Conservation (phyloP, 352 stramenopile genomes). For the Globisporangium cylindrosporum region DNA sequence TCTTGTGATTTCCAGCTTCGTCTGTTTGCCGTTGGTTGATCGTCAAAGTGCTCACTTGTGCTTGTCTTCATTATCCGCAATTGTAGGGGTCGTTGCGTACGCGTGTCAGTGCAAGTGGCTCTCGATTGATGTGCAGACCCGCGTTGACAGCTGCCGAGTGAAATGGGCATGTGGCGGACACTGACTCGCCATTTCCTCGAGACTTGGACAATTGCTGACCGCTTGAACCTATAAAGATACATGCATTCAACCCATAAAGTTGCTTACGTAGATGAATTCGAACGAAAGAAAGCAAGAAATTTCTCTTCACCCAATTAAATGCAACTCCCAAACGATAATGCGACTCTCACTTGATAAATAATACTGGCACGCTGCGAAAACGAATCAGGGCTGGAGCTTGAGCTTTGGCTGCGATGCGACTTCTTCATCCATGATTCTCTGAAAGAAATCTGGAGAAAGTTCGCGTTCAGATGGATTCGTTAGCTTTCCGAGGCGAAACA, state of each 20-base stretch:
- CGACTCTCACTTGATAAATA: constrained; percentile 12
- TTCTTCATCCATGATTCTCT: constrained; percentile 40
- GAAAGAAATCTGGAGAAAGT: constrained; percentile 28
- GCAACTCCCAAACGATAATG: neutral
- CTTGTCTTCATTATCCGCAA: neutral
- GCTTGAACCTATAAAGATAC: neutral
- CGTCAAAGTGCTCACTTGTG: neutral
- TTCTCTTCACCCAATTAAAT: neutral
- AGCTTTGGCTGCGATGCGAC: constrained; percentile 54
- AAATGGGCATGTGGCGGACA: constrained; percentile 77
- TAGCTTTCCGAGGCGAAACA: constrained; percentile 47
- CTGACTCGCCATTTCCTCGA: constrained; percentile 17
- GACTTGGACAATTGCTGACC: neutral
- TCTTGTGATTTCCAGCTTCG: neutral
- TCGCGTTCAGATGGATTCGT: constrained; percentile 1
- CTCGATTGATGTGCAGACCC: constrained; percentile 48
- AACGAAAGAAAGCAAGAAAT: neutral
- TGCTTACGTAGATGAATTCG: neutral
- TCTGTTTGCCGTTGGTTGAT: too few relatives aligned
- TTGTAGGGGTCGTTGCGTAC: constrained; percentile 42
- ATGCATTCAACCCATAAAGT: neutral
- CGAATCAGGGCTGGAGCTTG: constrained; percentile 25
- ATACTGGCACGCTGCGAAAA: neutral
- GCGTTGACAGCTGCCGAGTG: constrained; percentile 47
- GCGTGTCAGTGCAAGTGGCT: constrained; percentile 84